phyloP scores from a whole-genome alignment of 768 basidiomycete genomes.

The Lyophyllum decastes region DNA sequence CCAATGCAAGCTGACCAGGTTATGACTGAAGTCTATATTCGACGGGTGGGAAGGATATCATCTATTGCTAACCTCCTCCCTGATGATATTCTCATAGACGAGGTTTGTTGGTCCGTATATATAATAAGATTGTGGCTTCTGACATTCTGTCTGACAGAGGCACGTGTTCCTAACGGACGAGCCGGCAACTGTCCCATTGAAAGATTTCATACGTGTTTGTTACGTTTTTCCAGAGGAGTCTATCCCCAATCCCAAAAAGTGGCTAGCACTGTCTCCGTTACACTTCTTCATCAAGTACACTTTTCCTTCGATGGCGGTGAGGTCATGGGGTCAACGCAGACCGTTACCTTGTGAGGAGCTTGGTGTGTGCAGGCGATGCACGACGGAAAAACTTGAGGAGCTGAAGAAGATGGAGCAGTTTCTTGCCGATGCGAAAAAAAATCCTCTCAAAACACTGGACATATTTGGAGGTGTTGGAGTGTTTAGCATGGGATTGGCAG shows the following conservation, averaged over 20 bases:
- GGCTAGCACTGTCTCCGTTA: conserved; percentile 53
- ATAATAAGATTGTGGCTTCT: neutral
- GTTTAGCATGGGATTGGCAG: conserved; percentile 59
- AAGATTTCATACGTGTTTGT: conserved; percentile 48
- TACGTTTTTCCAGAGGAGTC: conserved; percentile 42
- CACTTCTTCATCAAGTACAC: conserved; percentile 60
- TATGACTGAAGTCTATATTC: conserved; percentile 23
- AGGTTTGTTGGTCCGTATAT: conserved; percentile 40
- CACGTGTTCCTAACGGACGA: conserved; percentile 65
- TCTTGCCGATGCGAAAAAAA: conserved; percentile 22
- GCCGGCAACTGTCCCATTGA: conserved; percentile 28
- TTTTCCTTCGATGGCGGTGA: conserved; percentile 43
- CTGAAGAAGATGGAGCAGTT: conserved; percentile 34
- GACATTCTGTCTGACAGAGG: conserved; percentile 37
- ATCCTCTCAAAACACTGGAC: conserved; percentile 39
- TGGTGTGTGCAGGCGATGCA: conserved; percentile 49
- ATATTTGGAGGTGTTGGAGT: conserved; percentile 60
- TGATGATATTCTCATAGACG: conserved; percentile 45
- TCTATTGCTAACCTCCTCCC: conserved; percentile 43
- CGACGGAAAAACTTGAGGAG: conserved; percentile 23
- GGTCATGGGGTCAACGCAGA: conserved; percentile 37
- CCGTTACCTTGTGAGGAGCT: conserved; percentile 36
- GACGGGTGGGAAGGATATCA: conserved; percentile 51
- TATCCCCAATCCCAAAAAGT: conserved; percentile 33
- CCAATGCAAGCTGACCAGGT: conserved; percentile 12